A percentile compares a stretch with the other conserved stretches of the same genome.
These are phyloP conservation scores for Pinus taeda DNA, from an alignment of 75 land plant species.

Conservation along the genomic window DNA sequence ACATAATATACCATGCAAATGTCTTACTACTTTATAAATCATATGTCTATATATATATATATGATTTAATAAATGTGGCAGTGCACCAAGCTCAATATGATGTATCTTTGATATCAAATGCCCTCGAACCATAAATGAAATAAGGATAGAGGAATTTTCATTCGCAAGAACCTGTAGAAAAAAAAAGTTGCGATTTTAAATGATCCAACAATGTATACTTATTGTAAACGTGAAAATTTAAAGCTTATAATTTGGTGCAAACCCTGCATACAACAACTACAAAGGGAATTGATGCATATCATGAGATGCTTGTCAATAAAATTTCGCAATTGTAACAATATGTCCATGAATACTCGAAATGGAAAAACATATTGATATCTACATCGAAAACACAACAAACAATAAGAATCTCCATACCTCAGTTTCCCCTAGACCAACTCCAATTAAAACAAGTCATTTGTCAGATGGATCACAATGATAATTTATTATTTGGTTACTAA, in stretches of 20 bases:
- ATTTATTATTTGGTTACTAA: slow-evolving; percentile 90
- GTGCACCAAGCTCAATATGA: slow-evolving; percentile 95
- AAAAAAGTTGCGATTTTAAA: background rate
- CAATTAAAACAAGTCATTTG: slow-evolving; percentile 96
- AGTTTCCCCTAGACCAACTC: slow-evolving; percentile 96
- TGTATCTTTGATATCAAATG: slow-evolving; percentile 89
- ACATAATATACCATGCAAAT: too few species aligned
- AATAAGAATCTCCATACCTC: slow-evolving; percentile 48
- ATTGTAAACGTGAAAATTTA: too few species aligned
- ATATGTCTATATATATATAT: too few species aligned
- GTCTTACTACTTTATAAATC: too few species aligned
- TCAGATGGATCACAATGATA: slow-evolving; percentile 94
- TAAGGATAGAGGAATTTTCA: slow-evolving; percentile 78
- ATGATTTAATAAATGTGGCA: background rate
- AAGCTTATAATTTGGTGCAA: slow-evolving; percentile 37
- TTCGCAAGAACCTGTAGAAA: slow-evolving; percentile 72
- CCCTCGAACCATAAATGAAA: slow-evolving; percentile 71
- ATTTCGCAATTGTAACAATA: background rate
- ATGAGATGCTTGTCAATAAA: slow-evolving; percentile 63
- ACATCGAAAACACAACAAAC: background rate
- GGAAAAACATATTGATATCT: background rate
- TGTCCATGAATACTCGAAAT: background rate
- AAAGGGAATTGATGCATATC: slow-evolving; percentile 35
- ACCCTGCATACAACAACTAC: slow-evolving; percentile 40
- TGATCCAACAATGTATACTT: too few species aligned